A percentile compares a stretch with the other conserved stretches of the same genome.
phyloP scores from a whole-genome alignment of 2,329 filamentous ascomycete species.

The Corniculantispora saksenae region DNA sequence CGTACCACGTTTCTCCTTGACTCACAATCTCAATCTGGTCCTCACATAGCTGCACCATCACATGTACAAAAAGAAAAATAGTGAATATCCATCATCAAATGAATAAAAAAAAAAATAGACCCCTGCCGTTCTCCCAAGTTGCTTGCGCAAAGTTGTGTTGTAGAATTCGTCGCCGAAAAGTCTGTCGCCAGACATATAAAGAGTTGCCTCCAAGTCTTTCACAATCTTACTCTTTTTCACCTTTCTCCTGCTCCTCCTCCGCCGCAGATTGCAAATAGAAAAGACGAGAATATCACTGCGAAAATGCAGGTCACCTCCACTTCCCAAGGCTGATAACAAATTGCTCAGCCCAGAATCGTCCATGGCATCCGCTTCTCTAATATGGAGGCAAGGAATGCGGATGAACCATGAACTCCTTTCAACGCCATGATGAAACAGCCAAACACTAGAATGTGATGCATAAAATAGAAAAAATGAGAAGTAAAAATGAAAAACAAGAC shows the following conservation, averaged over 20 bases:
- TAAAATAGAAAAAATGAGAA: no score
- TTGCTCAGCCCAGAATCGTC: no score
- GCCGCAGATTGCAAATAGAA: background rate
- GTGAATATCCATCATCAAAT: conserved; percentile 14
- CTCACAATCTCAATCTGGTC: background rate
- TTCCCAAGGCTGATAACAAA: background rate
- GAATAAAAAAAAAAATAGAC: conserved; percentile 21
- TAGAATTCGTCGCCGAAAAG: conserved; percentile 29
- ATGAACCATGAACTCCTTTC: no score
- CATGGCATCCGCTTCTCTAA: no score
- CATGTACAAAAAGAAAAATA: conserved; percentile 11
- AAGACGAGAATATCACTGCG: background rate
- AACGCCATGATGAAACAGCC: no score
- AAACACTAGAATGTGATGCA: no score
- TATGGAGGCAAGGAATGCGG: no score
- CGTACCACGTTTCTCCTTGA: background rate
- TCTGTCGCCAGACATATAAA: conserved; percentile 36
- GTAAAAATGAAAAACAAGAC: background rate
- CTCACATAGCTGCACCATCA: conserved; percentile 20
- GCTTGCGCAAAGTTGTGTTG: background rate
- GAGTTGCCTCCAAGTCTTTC: conserved; percentile 28
- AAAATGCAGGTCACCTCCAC: no score
- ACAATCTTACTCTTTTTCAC: conserved; percentile 1
- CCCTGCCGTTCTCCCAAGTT: background rate
- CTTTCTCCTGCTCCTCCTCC: background rate